Conservation (phyloP, 2,329 filamentous ascomycete genomes). For the Apiospora marii region DNA sequence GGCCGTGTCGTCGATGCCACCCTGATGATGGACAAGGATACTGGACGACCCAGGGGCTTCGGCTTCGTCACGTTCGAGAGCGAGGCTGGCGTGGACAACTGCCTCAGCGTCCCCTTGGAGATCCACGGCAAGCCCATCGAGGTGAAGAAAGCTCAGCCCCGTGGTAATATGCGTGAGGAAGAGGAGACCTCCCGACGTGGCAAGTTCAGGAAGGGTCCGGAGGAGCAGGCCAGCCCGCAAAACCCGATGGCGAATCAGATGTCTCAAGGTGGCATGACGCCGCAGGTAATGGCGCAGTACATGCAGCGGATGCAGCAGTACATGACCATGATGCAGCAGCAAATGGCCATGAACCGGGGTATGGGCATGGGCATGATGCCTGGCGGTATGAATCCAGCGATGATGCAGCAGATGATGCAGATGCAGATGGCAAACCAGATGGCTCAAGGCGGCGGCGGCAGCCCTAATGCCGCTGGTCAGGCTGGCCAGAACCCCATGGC, state of each 20-base stretch:
- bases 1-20: constrained; percentile 96
- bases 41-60: constrained; percentile 93
- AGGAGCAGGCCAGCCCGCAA: constrained; percentile 44
- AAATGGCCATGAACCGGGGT: constrained; percentile 83
- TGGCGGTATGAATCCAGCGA: constrained; percentile 74
- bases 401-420: constrained; percentile 80
- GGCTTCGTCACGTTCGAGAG: constrained; percentile 99
- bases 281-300: constrained; percentile 97
- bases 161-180: constrained; percentile 92
- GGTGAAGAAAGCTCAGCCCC: constrained; percentile 96
- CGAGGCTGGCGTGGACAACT: constrained; percentile 92
- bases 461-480: constrained; percentile 28
- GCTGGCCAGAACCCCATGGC: constrained; percentile 48
- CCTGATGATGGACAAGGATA: constrained; percentile 99
- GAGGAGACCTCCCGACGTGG: constrained; percentile 74
- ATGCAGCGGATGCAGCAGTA: constrained; percentile 99
- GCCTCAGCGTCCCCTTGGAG: constrained; percentile 82
- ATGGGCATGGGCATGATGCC: constrained; percentile 62
- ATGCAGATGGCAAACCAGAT: constrained; percentile 69
- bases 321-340: constrained; percentile 92
- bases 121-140: constrained; percentile 97
- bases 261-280: constrained; percentile 73
- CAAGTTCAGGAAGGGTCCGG: constrained; percentile 65
- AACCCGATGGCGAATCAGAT: constrained; percentile 42
- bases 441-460: constrained; percentile 45